Evolutionary conservation across 2,329 filamentous ascomycete species (phyloP), one percentile per base, ranked within the genome.

Genomic region (Cytospora chrysosperma): DNA sequence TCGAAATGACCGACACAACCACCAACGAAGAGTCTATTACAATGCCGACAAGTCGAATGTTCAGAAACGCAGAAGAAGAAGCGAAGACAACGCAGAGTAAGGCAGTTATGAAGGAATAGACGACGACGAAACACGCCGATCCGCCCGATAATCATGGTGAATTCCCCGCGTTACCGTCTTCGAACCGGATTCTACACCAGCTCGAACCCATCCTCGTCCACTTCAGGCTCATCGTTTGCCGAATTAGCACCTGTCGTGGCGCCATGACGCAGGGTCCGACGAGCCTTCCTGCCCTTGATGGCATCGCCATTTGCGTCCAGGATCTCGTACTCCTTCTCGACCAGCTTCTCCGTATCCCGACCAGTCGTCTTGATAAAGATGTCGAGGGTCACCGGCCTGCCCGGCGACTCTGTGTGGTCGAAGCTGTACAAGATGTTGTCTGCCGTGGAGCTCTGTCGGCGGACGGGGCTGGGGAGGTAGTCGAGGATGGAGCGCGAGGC

Each of bases 261-360:
- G 12, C 66, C 64, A 65, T 72, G 69, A 63, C 78, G 77, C 61
- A 82, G 70, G 59, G 76, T 74, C 59, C 73, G 73, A 19, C 78
- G 76, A 17, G 78, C 79, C 74, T 77, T 79, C 49, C 75, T 73
- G 49, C 79, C 79, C 68, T 75, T 77, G 43, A 81, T 72, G 2
- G 76, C 70, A 47, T 81, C 75, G 24, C 79, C 79, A 52, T 81
- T 78, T 66, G 67, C 73, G 66, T 81, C 79, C 17, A 82, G 67
- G 30, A 82, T 75, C 71, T 80, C 79, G 67, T 81, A 82, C 70
- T 82, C 79, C 68, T 77, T 77, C 72, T 80, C 77, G 50, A 81
- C 75, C 57, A 81, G 71, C 67, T 75, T 76, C 70, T 81, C 79
- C 34, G 77, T 81, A 56, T 75, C 77, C 3, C 73, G 70, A 2